Evolutionary conservation across 1,139 yeast genomes (phyloP).

Genomic region (Hemisphaericaspora xylofermentans): DNA sequence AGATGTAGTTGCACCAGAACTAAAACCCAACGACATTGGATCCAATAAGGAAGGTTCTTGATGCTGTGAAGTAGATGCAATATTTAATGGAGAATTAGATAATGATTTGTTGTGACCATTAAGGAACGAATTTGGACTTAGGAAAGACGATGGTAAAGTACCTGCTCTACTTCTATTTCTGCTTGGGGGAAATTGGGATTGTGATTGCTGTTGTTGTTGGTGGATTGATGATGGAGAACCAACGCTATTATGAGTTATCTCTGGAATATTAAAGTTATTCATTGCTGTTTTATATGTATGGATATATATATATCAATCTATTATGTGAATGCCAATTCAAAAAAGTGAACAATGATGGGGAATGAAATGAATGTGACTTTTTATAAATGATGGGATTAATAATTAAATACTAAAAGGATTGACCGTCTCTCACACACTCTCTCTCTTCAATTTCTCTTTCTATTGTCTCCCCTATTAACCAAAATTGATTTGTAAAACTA

Average conservation of each 20-base stretch:
- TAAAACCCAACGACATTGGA: conserved; percentile 23
- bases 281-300: too few relatives aligned
- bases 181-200: too few relatives aligned
- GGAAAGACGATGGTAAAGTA: conserved; percentile 50
- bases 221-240: conserved; percentile 2
- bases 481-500: too few relatives aligned
- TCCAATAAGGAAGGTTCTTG: conserved; percentile 21
- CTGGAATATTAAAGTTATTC: conserved; percentile 1
- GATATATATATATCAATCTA: too few relatives aligned
- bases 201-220: conserved; percentile 11
- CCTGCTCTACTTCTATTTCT: conserved; percentile 54
- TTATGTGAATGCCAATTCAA: too few relatives aligned
- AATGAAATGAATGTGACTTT: too few relatives aligned
- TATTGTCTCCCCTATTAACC: too few relatives aligned
- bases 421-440: too few relatives aligned
- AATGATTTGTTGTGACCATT: conserved; percentile 7
- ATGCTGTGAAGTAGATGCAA: conserved; percentile 12
- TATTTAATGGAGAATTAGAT: conserved; percentile 10
- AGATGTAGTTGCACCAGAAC: conserved; percentile 16
- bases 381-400: too few relatives aligned
- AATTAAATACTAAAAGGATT: too few relatives aligned
- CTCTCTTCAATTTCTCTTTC: too few relatives aligned
- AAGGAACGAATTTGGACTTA: conserved; percentile 10
- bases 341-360: too few relatives aligned
- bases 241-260: background rate